These are phyloP conservation scores for Suillus paluster DNA, from an alignment of 768 basidiomycete genomes.

Conservation along the genomic window DNA sequence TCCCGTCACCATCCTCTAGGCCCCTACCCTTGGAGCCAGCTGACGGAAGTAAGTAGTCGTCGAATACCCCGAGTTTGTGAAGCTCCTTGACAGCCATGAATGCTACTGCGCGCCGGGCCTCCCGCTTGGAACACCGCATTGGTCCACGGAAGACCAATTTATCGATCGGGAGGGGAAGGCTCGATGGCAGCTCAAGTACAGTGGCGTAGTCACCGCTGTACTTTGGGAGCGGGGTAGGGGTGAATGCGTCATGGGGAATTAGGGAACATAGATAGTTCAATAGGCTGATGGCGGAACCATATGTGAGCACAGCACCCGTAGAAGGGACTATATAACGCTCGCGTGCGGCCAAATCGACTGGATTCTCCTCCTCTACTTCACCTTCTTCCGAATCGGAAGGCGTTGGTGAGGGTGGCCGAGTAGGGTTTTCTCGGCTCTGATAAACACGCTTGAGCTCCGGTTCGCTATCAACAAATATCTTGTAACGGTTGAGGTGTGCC, in stretches of 20 bases:
- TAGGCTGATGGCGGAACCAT: constrained; percentile 71
- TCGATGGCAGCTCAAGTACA: constrained; percentile 67
- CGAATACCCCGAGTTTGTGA: constrained; percentile 73
- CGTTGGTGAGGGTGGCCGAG: constrained; percentile 30
- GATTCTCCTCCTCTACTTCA: constrained; percentile 51
- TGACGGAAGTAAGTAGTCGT: constrained; percentile 81
- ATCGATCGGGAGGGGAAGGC: constrained; percentile 60
- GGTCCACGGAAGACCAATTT: constrained; percentile 66
- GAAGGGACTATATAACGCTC: constrained; percentile 74
- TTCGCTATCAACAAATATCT: constrained; percentile 61
- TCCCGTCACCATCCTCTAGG: constrained; percentile 58
- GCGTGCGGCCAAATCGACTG: constrained; percentile 62
- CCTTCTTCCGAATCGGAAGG: constrained; percentile 33
- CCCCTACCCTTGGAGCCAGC: constrained; percentile 52
- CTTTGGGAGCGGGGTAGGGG: constrained; percentile 58
- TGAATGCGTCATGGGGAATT: constrained; percentile 75
- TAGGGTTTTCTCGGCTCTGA: constrained; percentile 49
- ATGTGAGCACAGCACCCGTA: constrained; percentile 81
- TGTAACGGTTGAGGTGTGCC: constrained; percentile 61
- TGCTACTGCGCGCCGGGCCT: constrained; percentile 83
- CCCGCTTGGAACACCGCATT: constrained; percentile 65
- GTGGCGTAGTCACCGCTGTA: constrained; percentile 64
- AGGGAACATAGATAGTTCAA: constrained; percentile 79
- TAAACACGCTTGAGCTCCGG: constrained; percentile 67
- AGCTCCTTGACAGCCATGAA: constrained; percentile 77